phyloP scores from a whole-genome alignment of 2,329 filamentous ascomycete genomes.

The Trichoderma koningiopsis region DNA sequence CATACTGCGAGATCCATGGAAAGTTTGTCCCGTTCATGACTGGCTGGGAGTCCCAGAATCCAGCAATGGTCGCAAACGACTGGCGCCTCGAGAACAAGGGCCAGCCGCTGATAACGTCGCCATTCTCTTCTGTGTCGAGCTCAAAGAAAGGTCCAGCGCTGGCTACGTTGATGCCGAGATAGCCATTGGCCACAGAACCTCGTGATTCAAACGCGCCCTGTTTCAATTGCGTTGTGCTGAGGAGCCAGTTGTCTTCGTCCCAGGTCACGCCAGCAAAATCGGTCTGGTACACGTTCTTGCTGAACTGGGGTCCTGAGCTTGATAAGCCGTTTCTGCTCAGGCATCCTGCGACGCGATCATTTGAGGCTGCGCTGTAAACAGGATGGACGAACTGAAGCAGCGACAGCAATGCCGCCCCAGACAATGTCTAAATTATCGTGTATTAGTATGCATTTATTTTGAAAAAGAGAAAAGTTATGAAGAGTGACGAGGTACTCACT shows the following conservation, averaged over 20 bases:
- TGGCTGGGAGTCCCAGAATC: conserved; percentile 65
- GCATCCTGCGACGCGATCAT: not conserved
- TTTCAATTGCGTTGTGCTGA: conserved; percentile 32
- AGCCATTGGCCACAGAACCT: conserved; percentile 37
- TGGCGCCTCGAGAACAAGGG: conserved; percentile 65
- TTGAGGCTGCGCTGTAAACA: not conserved
- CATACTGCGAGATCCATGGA: conserved; percentile 64
- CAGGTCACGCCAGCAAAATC: conserved; percentile 34
- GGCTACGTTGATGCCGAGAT: conserved; percentile 36
- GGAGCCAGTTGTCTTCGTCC: conserved; percentile 34
- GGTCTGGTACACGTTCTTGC: conserved; percentile 30
- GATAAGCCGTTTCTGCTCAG: conserved; percentile 5
- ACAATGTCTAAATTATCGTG: not conserved
- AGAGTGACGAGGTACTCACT: not conserved
- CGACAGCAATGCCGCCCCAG: conserved; percentile 4
- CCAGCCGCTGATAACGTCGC: conserved; percentile 61
- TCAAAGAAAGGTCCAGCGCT: conserved; percentile 36
- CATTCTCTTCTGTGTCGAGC: conserved; percentile 29
- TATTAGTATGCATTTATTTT: not conserved
- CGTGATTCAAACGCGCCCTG: conserved; percentile 35
- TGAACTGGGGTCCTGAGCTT: not conserved
- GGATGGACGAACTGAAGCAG: conserved; percentile 12
- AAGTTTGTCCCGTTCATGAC: conserved; percentile 64
- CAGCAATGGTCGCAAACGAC: conserved; percentile 67
- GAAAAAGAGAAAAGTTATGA: not conserved